Evolutionary conservation across 2,329 filamentous ascomycete species (phyloP), one percentile per base, ranked within the genome.

Genomic region (Fusarium continuum): DNA sequence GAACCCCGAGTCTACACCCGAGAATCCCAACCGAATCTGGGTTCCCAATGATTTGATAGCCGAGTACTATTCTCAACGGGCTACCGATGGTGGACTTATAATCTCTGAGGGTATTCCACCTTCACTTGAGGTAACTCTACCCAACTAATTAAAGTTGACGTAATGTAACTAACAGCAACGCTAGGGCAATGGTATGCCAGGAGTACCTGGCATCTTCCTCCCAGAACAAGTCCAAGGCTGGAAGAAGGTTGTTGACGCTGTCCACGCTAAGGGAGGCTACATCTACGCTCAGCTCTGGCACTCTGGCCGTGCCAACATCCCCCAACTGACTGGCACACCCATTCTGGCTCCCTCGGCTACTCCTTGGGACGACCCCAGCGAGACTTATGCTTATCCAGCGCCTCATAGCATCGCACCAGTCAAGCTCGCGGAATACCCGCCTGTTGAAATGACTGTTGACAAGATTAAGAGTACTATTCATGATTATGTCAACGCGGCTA

Each of bases 241-340:
- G 88, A 83, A 80, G 13, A 76, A 79, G 51, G 76, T 90, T 23
- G 85, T 84, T 2, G 81, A 85, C 41, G 84, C 82, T 2, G 86
- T 91, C 2, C 88, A 91, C 74, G 79, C 79, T 23, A 84, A 86
- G 64, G 85, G 85, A 35, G 81, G 79, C 32, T 83, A 79, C 68
- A 85, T 89, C 58, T 89, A 82, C 73, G 72, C 81, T n/a, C 88
- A 91, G 73, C 77, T 91, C 1, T 90, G 77, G 77, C 72, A 74
- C 11, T 74, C 78, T 0, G 79, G 79, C 0, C 77, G 79, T 0
- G 71, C 71, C 19, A 78, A 77, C 4, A 61, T 83, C 67, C 61
- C 73, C 0, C 75, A 76, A 2, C 54, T 75, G 28, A 74, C 75
- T 1, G 80, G 78, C 5, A 72, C 72, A 6, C 69, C 70, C 5